Percentiles rank a stretch among this genome's conserved stretches.
Evolutionary conservation across 305 asterid genomes (phyloP).

Genomic region (Fraxinus baroniana): DNA sequence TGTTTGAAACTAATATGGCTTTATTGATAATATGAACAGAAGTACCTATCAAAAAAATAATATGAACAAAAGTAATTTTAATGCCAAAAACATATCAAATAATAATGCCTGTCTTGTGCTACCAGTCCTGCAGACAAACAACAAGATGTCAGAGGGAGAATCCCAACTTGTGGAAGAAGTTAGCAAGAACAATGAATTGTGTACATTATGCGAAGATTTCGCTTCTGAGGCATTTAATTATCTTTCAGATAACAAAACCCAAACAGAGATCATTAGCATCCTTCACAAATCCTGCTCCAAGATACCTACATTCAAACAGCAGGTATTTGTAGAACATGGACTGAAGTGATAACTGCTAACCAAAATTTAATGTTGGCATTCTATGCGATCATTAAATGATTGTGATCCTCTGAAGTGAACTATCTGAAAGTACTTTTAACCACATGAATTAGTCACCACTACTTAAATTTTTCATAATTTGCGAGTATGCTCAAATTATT

Average conservation of each 20-base stretch:
- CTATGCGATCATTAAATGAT: conserved; percentile 3
- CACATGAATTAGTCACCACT: background rate
- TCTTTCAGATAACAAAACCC: conserved; percentile 67
- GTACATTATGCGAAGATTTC: conserved; percentile 68
- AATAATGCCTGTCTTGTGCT: conserved; percentile 24
- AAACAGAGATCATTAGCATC: conserved; percentile 48
- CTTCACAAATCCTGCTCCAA: conserved; percentile 79
- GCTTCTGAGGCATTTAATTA: conserved; percentile 62
- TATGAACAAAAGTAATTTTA: background rate
- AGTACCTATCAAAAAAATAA: background rate
- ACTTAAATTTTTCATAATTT: background rate
- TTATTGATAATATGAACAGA: background rate
- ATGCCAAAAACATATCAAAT: background rate
- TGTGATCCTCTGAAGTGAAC: background rate
- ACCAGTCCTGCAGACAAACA: conserved; percentile 43
- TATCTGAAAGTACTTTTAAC: background rate
- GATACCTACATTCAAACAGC: conserved; percentile 59
- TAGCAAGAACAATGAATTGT: conserved; percentile 44
- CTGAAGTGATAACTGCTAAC: conserved; percentile 10
- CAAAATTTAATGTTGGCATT: background rate
- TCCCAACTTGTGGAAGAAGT: conserved; percentile 36
- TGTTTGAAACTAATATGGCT: background rate
- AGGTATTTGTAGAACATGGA: conserved; percentile 43
- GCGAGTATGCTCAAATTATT: background rate
- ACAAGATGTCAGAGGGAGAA: conserved; percentile 33